Evolutionary conservation across 768 basidiomycete species (phyloP), one percentile per base, ranked within the genome.

Genomic region (Glaciozyma martinii): DNA sequence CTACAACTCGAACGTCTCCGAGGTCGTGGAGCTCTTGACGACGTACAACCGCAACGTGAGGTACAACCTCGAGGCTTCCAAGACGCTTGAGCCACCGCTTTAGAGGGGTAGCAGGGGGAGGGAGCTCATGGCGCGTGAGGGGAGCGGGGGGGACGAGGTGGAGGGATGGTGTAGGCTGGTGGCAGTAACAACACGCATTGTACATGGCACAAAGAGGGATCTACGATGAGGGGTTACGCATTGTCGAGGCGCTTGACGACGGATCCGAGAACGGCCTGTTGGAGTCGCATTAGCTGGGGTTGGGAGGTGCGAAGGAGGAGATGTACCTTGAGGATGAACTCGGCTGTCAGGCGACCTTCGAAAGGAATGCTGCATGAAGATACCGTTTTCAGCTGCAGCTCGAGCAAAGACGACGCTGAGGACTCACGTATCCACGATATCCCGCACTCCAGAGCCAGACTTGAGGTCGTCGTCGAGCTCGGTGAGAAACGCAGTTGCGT

Each of bases 11-110:
- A 43, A 56, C 37, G 66, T 63, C 30, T 59, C 63, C 52, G 68
- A 65, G 25, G 37, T 69, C 19, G 63, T 63, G 32, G 70, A 73
- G 58, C 60, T 71, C 33, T 73, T 70, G 68, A 44, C 62, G 29
- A 57, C 56, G 47, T 73, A 73, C 68, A 60, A 65, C 61, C 49
- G 63, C 30, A 73, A 73, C 66, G 70, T 73, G n/a, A n/a, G 49
- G 23, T 50, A 25, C 49, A 50, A 50, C 49, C 23, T 50, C 13
- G n/a, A n/a, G 25, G n/a, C 49, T 47, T 47, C n/a, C n/a, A 25
- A 21, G 46, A 25, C 46, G 3, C 49, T 25, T 2, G 27, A 50
- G 49, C n/a, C 49, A 8, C 37, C 37, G 37, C 12, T 40, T 3
- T 40, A 40, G 37, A 40, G 15, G 12, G 37, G n/a, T n/a, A 40